Base-by-base conservation (phyloP, 139 green algal species). In the Chlorella sp. region DNA sequence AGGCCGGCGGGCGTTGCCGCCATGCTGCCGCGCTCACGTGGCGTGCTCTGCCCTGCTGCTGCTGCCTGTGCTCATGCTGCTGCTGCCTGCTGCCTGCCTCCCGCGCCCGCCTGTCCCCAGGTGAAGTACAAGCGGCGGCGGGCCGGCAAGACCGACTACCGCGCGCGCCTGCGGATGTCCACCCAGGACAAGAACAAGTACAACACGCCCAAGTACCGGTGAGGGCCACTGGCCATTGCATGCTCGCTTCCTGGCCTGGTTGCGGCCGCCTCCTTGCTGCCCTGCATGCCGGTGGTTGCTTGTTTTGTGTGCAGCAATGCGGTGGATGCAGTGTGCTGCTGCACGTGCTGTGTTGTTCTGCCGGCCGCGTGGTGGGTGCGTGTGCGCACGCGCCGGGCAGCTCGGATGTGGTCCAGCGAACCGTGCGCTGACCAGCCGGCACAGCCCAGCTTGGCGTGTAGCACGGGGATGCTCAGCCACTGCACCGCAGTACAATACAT, bases 131-230 rank as follows among this genome's bases (percentile, higher is more conserved):
- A 90, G 85, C 80, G 92, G 54, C 88, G 93, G 48, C 76, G 94
- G 51, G 79, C 91, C 73, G 96, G 96, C 65, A 99, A 99, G 95
- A 99, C 96, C 32, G 97, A 99, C 89, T 99, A 99, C 94, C 92
- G 95, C 54, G 96, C 96, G 24, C 96, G 97, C 86, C 91, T 97
- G 36, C 86, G 95, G 26, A 89, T 99, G 87, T 92, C 91, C 73
- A 94, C 91, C 73, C 97, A 99, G 94, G 97, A 99, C 95, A 99
- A 99, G 96, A 99, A 99, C 96, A 99, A 99, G 96, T 99, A 99
- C 92, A 98, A 98, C 92, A 98, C 96, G n/a, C 97, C 96, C 87
- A 99, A 99, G 93, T 97, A 98, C 89, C 87, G 94, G 44, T 88
- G 93, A 13, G 16, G 9, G 8, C 32, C 6, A 34, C 24, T 34